Evolutionary conservation across 495 filamentous ascomycete genomes (phyloP).

Genomic region (Tuber calosporum): DNA sequence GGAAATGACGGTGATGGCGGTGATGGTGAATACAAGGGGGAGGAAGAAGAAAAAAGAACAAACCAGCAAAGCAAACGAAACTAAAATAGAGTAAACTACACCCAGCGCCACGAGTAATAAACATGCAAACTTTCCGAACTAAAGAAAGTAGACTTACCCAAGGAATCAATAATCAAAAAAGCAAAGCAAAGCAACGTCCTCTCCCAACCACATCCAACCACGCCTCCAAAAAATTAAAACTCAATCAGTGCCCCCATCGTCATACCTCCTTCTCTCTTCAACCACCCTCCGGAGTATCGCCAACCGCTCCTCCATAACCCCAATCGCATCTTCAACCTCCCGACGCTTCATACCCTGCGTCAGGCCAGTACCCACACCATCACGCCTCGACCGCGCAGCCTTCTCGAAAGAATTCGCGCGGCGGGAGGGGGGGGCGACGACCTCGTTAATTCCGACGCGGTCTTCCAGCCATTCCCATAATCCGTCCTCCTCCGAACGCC

Average conservation of each 20-base stretch:
- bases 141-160: background rate
- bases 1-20: background rate
- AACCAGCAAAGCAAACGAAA: background rate
- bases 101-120: background rate
- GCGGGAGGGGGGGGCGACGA: constrained; percentile 34
- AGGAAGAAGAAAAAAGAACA: background rate
- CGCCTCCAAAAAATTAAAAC: background rate
- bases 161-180: background rate
- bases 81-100: background rate
- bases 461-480: constrained; percentile 97
- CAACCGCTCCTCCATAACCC: constrained; percentile 74
- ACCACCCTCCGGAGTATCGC: constrained; percentile 66
- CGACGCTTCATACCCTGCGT: constrained; percentile 65
- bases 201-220: background rate
- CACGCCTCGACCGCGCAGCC: constrained; percentile 4
- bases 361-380: constrained; percentile 13
- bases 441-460: constrained; percentile 57
- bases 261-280: constrained; percentile 50
- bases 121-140: background rate
- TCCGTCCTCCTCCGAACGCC: constrained; percentile 80
- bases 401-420: constrained; percentile 46
- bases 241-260: background rate
- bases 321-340: constrained; percentile 77
- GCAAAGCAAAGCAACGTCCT: background rate
- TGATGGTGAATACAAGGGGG: background rate